These are phyloP conservation scores for Lotmaria passim DNA, from an alignment of 208 protist species.

Conservation along the genomic window DNA sequence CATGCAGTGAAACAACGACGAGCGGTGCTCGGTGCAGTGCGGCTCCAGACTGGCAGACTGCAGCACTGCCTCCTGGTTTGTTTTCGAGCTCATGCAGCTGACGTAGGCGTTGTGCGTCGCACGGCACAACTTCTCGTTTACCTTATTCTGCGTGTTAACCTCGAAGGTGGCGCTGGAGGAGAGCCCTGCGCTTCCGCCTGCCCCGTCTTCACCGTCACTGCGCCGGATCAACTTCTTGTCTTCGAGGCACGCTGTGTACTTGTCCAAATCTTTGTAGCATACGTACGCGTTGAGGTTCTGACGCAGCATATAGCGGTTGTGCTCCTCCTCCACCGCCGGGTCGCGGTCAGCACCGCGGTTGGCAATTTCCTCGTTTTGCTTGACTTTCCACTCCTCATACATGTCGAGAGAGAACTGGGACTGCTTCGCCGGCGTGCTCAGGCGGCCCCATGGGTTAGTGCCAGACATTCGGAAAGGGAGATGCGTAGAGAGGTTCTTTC, in stretches of 20 bases:
- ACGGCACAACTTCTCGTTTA: constrained; percentile 72
- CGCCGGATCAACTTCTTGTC: constrained; percentile 64
- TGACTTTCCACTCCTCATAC: constrained; percentile 74
- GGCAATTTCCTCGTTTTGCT: constrained; percentile 60
- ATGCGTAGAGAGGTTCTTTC: too few relatives aligned
- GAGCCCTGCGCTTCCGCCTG: constrained; percentile 1
- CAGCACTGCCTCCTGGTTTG: constrained; percentile 72
- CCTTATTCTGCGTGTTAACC: constrained; percentile 75
- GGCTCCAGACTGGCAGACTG: constrained; percentile 61
- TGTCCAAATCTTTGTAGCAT: constrained; percentile 78
- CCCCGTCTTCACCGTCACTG: constrained; percentile 23
- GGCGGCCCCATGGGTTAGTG: constrained; percentile 35
- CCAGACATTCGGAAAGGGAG: too few relatives aligned
- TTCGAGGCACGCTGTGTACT: constrained; percentile 72
- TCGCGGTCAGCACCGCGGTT: constrained; percentile 62
- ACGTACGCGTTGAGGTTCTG: constrained; percentile 86
- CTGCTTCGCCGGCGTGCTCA: constrained; percentile 43
- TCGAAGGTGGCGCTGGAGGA: constrained; percentile 42
- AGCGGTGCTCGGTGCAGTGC: constrained; percentile 46
- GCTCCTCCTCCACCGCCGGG: constrained; percentile 63
- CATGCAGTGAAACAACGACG: constrained; percentile 63
- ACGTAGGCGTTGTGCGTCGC: constrained; percentile 64
- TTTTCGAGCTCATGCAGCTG: constrained; percentile 60
- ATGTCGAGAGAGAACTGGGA: constrained; percentile 71
- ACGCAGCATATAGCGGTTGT: constrained; percentile 77